Percentiles rank a stretch among this genome's conserved stretches.
Evolutionary conservation across 2,329 filamentous ascomycete genomes (phyloP).

Genomic region (Seiridium cupressi): DNA sequence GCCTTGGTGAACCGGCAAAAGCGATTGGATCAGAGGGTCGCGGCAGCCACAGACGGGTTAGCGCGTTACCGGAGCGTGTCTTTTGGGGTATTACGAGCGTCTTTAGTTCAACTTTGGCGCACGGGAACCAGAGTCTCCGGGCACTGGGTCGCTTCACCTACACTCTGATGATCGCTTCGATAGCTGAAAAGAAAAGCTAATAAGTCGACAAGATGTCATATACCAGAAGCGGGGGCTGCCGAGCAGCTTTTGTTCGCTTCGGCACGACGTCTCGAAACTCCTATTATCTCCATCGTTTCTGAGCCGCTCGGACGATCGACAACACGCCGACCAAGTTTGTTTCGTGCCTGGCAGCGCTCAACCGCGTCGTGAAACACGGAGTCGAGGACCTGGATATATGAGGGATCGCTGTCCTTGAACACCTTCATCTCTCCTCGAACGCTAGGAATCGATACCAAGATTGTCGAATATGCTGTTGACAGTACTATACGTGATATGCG

Average conservation of each 20-base stretch:
- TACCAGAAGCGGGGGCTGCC: neutral
- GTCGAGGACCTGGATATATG: neutral
- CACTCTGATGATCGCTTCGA: neutral
- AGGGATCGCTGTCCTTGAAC: neutral
- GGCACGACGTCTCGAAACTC: neutral
- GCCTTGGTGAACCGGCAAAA: neutral
- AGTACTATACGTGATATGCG: slow-evolving; percentile 31
- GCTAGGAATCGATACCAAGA: no score
- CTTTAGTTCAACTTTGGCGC: slow-evolving; percentile 4
- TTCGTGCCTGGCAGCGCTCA: neutral
- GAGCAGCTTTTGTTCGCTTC: neutral
- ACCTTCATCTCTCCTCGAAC: no score
- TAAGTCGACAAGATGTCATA: neutral
- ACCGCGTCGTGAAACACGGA: slow-evolving; percentile 6
- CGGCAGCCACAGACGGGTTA: neutral
- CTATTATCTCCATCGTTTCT: no score
- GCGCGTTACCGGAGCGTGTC: neutral
- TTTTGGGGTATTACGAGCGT: neutral
- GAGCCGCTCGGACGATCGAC: no score
- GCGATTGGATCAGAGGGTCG: neutral
- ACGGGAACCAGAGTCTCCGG: slow-evolving; percentile 6
- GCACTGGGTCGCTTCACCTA: neutral
- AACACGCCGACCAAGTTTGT: neutral
- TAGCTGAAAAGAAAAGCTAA: neutral
- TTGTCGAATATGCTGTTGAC: slow-evolving; percentile 32